A percentile compares a stretch with the other conserved stretches of the same genome.
Evolutionary conservation across 2,329 filamentous ascomycete genomes (phyloP).

Genomic region (Monilinia aucupariae): DNA sequence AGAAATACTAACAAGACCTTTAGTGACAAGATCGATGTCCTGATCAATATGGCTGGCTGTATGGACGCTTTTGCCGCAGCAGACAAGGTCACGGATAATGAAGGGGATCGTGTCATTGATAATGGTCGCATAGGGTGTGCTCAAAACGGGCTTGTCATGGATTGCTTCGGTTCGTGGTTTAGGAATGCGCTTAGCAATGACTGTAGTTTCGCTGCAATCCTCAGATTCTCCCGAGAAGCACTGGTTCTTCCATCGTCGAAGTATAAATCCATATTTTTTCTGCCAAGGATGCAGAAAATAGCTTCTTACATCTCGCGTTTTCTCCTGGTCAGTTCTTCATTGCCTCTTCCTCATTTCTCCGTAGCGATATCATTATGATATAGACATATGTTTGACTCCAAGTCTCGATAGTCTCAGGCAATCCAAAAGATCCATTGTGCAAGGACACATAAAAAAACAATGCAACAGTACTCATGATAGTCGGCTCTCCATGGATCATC

Average conservation of each 20-base stretch:
- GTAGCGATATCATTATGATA: background rate
- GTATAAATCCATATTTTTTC: background rate
- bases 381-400: background rate
- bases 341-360: background rate
- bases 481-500: too few relatives aligned
- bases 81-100: slow-evolving; percentile 37
- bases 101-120: slow-evolving; percentile 40
- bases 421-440: background rate
- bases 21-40: slow-evolving; percentile 37
- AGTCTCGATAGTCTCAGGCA: background rate
- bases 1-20: background rate
- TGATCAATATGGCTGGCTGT: slow-evolving; percentile 44
- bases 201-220: too few relatives aligned
- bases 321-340: background rate
- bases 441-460: background rate
- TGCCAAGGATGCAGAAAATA: background rate
- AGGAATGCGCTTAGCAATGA: too few relatives aligned
- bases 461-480: background rate
- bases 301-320: background rate
- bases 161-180: too few relatives aligned
- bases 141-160: too few relatives aligned
- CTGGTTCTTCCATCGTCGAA: background rate
- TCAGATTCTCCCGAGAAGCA: too few relatives aligned
- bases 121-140: too few relatives aligned
- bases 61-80: slow-evolving; percentile 41